These are phyloP conservation scores for Auriculariales sp. DNA, from an alignment of 768 basidiomycete species.

Conservation along the genomic window DNA sequence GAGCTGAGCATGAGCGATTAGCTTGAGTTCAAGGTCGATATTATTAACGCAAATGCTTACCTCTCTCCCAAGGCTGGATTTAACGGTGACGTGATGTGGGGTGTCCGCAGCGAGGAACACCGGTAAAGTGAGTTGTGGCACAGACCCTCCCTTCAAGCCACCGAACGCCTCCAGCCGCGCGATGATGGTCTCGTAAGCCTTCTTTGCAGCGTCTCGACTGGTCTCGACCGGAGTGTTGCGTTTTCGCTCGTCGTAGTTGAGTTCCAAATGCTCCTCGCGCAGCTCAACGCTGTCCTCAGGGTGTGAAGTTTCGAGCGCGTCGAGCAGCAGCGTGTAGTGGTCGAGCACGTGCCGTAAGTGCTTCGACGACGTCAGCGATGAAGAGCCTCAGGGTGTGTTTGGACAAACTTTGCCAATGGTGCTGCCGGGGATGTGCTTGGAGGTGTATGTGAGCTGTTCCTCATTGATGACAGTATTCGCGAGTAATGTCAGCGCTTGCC, in stretches of 20 bases:
- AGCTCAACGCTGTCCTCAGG: not conserved
- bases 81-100: slow-evolving; percentile 55
- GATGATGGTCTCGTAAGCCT: slow-evolving; percentile 41
- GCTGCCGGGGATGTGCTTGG: slow-evolving; percentile 71
- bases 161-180: slow-evolving; percentile 31
- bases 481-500: slow-evolving; percentile 60
- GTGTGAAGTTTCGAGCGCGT: too few relatives aligned
- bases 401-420: slow-evolving; percentile 50
- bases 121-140: slow-evolving; percentile 37
- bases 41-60: slow-evolving; percentile 20
- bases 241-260: slow-evolving; percentile 64
- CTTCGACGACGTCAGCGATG: slow-evolving; percentile 23
- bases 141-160: slow-evolving; percentile 18
- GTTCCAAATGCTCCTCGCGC: slow-evolving; percentile 12
- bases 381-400: not conserved
- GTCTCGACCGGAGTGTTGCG: slow-evolving; percentile 79
- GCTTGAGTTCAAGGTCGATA: not conserved
- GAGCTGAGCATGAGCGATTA: slow-evolving; percentile 29
- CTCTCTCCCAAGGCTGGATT: slow-evolving; percentile 76
- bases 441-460: slow-evolving; percentile 51
- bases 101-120: slow-evolving; percentile 70
- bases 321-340: slow-evolving; percentile 58
- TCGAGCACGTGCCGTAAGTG: slow-evolving; percentile 77
- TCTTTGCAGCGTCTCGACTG: slow-evolving; percentile 41
- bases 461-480: slow-evolving; percentile 51